Base-by-base conservation (phyloP, 2,329 filamentous ascomycete species). In the Grosmannia clavigera region DNA sequence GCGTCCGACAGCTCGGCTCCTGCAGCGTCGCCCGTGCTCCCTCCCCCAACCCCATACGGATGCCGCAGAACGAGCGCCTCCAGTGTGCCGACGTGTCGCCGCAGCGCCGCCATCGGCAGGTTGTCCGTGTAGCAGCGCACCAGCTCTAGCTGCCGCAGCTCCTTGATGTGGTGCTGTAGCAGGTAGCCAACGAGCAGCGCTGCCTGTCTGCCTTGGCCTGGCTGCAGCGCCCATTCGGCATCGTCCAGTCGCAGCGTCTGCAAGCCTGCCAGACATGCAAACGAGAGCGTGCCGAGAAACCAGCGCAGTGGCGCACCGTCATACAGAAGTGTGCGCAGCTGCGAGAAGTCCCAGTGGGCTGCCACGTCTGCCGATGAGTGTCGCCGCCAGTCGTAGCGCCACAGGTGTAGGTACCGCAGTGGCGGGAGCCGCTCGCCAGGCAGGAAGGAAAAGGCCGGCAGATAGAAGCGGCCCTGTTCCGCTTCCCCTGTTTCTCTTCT, bases 361-460 rank as follows among this genome's bases (percentile, higher is more conserved):
- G 60, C 64, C 5, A 77, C 75, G 4, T 72, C 72, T 3, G 70
- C 67, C 0, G 64, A 55, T 1, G 67, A 67, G 62, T 80, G 78
- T 11, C 71, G 68, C 1, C 61, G 58, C 78, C 78, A 80, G 67
- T 79, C 74, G 63, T 81, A 80, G 1, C 75, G 78, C 56, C 71
- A 72, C 46, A 81, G 67, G 1, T 66, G 67, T 3, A 80, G 67
- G 9, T 75, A 71, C 25, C 64, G 65, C 5, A 80, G 65, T 0
- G 76, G 67, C 1, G 78, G 77, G 29, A 80, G 66, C 12, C 74
- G 69, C 59, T 80, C 76, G 22, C 65, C 67, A 0, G 62, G 62
- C 0, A 58, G 48, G 38, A 80, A 79, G 2, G 61, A 62, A 64
- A 80, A 78, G 53, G 68, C 72, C 16, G 73, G 76, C 3, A 76